These are phyloP conservation scores for Lentinus brumalis DNA, from an alignment of 768 basidiomycete genomes.

Conservation along the genomic window DNA sequence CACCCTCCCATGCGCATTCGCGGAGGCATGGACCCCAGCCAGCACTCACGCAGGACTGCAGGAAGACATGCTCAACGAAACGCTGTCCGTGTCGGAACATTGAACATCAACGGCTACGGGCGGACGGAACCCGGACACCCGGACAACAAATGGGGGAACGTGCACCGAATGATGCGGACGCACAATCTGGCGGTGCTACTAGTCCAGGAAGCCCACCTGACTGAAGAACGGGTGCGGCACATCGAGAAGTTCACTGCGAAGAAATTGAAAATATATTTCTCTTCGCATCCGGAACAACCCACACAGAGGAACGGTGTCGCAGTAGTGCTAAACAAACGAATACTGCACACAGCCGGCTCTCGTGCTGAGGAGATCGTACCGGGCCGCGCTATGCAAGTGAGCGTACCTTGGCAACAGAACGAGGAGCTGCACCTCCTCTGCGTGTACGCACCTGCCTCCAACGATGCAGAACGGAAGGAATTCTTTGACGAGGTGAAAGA, in stretches of 20 bases:
- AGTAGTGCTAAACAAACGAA: too few relatives aligned
- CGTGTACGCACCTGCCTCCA: too few relatives aligned
- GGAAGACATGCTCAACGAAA: not conserved
- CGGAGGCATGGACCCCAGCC: not conserved
- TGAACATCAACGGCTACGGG: constrained; percentile 16
- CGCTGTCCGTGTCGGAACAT: constrained; percentile 3
- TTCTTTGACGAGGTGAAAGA: not conserved
- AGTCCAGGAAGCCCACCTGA: constrained; percentile 17
- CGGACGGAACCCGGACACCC: not conserved
- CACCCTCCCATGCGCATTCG: too few relatives aligned
- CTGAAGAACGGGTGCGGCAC: not conserved
- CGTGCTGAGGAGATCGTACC: too few relatives aligned
- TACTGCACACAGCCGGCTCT: too few relatives aligned
- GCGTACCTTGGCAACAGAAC: too few relatives aligned
- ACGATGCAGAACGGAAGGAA: too few relatives aligned
- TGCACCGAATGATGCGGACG: constrained; percentile 8
- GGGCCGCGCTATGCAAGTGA: too few relatives aligned
- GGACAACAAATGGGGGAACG: constrained; percentile 1
- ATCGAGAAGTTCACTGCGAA: constrained; percentile 4
- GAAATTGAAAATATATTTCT: not conserved
- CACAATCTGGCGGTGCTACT: not conserved
- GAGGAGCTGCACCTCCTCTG: too few relatives aligned
- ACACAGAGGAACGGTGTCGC: too few relatives aligned
- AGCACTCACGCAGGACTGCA: not conserved
- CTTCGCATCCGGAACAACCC: too few relatives aligned